Evolutionary conservation across 768 basidiomycete species (phyloP).

Genomic region (Lactifluus pinguis): DNA sequence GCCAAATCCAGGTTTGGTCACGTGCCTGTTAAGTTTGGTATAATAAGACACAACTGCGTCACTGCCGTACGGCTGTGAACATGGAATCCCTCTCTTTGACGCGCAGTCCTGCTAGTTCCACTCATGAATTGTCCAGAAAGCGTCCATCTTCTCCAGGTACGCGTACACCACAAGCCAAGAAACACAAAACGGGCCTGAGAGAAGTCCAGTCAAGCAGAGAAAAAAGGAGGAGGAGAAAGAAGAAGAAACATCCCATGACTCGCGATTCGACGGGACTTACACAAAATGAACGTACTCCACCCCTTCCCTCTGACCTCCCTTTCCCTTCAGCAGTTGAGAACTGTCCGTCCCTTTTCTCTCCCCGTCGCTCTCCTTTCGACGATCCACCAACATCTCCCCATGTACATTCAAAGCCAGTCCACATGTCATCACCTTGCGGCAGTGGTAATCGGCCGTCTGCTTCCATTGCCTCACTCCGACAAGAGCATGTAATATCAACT

Average conservation of each 20-base stretch:
- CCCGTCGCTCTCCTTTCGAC: neutral
- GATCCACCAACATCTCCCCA: neutral
- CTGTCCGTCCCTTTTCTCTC: neutral
- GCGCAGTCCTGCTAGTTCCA: neutral
- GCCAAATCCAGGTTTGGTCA: neutral
- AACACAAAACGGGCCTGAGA: neutral
- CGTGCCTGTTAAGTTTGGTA: neutral
- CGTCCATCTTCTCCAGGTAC: neutral
- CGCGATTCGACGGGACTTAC: neutral
- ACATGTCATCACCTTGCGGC: neutral
- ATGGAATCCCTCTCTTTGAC: neutral
- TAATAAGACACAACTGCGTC: no score
- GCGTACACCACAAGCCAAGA: neutral
- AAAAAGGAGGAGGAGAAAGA: slow-evolving; percentile 25
- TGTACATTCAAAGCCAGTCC: neutral
- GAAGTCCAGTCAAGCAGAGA: slow-evolving; percentile 13
- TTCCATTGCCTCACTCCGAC: neutral
- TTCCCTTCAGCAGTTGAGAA: neutral
- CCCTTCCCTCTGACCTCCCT: neutral
- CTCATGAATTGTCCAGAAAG: neutral
- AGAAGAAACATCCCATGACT: slow-evolving; percentile 22
- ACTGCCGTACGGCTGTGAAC: no score
- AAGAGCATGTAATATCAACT: neutral
- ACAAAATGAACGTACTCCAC: neutral
- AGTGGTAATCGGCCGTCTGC: neutral